Conservation (phyloP, 2,329 filamentous ascomycete genomes). For the Colletotrichum australisinense region DNA sequence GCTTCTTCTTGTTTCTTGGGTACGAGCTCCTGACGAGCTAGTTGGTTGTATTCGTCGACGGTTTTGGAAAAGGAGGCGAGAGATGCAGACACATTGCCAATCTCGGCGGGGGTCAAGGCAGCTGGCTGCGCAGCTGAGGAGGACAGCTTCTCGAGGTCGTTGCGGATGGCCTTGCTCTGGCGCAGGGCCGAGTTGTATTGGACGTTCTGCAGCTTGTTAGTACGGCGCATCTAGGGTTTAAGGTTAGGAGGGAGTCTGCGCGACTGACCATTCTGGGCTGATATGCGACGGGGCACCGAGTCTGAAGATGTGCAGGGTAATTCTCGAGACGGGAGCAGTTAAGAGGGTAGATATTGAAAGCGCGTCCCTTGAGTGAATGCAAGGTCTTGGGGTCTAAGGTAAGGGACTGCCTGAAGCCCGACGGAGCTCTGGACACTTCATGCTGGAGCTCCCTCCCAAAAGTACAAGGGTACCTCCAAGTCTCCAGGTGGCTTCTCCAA, state of each 20-base stretch:
- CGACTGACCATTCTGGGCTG: slow-evolving; percentile 20
- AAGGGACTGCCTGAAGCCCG: neutral
- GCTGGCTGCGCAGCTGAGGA: slow-evolving; percentile 67
- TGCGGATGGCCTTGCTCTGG: slow-evolving; percentile 83
- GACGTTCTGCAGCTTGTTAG: slow-evolving; percentile 72
- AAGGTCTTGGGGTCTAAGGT: slow-evolving; percentile 4
- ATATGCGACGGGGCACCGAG: neutral
- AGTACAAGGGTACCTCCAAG: neutral
- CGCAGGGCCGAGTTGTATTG: slow-evolving; percentile 88
- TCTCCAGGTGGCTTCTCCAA: slow-evolving; percentile 30
- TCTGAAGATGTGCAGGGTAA: neutral
- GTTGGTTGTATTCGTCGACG: slow-evolving; percentile 88
- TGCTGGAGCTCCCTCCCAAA: slow-evolving; percentile 13
- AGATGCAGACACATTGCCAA: slow-evolving; percentile 81
- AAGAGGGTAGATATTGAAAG: neutral
- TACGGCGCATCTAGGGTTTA: neutral
- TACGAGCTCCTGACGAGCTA: slow-evolving; percentile 90
- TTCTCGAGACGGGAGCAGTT: neutral
- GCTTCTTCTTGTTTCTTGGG: slow-evolving; percentile 93
- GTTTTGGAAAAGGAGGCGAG: slow-evolving; percentile 86
- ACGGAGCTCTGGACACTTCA: slow-evolving; percentile 10
- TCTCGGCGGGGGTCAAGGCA: slow-evolving; percentile 65
- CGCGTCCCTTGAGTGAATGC: neutral
- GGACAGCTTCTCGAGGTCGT: slow-evolving; percentile 79
- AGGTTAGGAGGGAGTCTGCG: neutral